Conservation (phyloP, 1,139 yeast genomes). For the Debaryomycetaceae sp. region DNA sequence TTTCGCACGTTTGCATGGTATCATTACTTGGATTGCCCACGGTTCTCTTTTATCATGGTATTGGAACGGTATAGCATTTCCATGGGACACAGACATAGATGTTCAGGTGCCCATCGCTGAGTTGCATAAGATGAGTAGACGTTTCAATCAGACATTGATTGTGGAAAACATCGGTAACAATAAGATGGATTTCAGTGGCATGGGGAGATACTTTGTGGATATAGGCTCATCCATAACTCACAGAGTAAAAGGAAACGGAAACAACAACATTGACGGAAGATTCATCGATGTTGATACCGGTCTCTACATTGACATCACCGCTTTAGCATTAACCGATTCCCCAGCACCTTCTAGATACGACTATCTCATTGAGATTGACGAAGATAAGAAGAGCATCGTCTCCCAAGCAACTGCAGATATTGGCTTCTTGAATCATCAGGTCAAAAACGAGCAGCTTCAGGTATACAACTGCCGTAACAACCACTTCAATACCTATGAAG, state of each 20-base stretch:
- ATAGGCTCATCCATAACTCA: constrained; percentile 29
- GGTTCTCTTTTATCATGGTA: constrained; percentile 43
- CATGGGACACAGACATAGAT: constrained; percentile 39
- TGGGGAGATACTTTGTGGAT: constrained; percentile 34
- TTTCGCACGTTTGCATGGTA: constrained; percentile 26
- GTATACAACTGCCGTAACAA: constrained; percentile 45
- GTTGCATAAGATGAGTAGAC: constrained; percentile 24
- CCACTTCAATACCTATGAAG: constrained; percentile 34
- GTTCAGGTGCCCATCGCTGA: constrained; percentile 36
- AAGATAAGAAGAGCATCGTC: constrained; percentile 7
- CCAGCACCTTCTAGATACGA: constrained; percentile 32
- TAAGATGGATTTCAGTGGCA: constrained; percentile 21
- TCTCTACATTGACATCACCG: constrained; percentile 38
- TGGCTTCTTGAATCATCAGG: constrained; percentile 12
- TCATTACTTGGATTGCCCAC: constrained; percentile 42
- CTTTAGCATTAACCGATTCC: constrained; percentile 25
- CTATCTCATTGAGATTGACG: constrained; percentile 11
- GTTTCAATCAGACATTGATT: constrained; percentile 36
- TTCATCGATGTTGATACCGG: constrained; percentile 40
- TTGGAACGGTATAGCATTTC: constrained; percentile 37
- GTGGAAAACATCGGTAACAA: constrained; percentile 25
- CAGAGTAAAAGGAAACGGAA: constrained; percentile 29
- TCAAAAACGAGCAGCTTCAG: constrained; percentile 25
- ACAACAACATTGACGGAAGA: constrained; percentile 37
- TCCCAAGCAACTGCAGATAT: constrained; percentile 5